These are phyloP conservation scores for Aureobasidium sp. DNA, from an alignment of 2,329 filamentous ascomycete species.

Conservation along the genomic window DNA sequence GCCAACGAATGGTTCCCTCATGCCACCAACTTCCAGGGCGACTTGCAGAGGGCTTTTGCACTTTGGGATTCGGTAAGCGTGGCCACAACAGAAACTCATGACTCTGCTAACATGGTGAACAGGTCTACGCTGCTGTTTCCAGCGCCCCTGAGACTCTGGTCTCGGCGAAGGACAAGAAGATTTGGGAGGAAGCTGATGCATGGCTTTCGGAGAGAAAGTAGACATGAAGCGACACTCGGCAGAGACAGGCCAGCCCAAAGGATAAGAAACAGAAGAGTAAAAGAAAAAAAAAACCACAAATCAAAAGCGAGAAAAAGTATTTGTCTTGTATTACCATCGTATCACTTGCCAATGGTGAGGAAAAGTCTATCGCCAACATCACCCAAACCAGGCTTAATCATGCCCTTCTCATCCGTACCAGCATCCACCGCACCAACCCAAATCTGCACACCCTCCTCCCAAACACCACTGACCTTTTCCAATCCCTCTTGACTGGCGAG, in stretches of 20 bases:
- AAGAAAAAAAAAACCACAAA: background rate
- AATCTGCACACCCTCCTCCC: slow-evolving; percentile 69
- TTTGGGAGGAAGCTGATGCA: slow-evolving; percentile 39
- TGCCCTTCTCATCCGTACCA: slow-evolving; percentile 67
- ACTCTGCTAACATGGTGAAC: slow-evolving; percentile 14
- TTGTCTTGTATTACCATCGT: background rate
- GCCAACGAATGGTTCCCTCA: slow-evolving; percentile 55
- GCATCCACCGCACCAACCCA: slow-evolving; percentile 77
- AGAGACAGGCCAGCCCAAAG: background rate
- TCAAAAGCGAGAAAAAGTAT: background rate
- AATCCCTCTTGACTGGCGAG: slow-evolving; percentile 69
- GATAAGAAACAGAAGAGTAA: background rate
- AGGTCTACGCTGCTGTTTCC: slow-evolving; percentile 55
- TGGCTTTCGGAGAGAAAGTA: slow-evolving; percentile 17
- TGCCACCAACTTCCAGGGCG: slow-evolving; percentile 50
- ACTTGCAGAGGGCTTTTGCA: slow-evolving; percentile 54
- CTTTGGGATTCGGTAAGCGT: slow-evolving; percentile 58
- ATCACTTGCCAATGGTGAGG: slow-evolving; percentile 75
- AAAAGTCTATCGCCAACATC: slow-evolving; percentile 89
- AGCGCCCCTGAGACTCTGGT: slow-evolving; percentile 43
- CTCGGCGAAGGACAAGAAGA: slow-evolving; percentile 39
- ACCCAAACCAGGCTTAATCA: slow-evolving; percentile 84
- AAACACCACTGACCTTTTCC: slow-evolving; percentile 63
- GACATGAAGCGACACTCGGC: background rate
- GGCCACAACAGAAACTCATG: background rate